phyloP scores from a whole-genome alignment of 176 grass and related monocot genomes.

The Chrysopogon serrulatus region DNA sequence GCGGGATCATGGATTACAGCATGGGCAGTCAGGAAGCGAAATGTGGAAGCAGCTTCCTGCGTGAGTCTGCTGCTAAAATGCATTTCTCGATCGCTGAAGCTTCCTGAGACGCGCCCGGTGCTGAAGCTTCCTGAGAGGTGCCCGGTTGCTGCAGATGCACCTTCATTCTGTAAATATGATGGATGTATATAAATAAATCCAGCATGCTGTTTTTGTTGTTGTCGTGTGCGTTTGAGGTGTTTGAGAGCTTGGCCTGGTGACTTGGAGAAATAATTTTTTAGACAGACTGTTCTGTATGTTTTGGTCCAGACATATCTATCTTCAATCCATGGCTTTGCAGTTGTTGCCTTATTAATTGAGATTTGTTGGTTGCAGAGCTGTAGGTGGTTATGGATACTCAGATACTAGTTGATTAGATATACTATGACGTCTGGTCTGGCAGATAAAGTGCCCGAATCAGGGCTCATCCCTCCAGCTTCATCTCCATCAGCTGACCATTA shows the following conservation, averaged over 20 bases:
- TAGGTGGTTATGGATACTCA: neutral
- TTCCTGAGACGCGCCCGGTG: conserved; percentile 25
- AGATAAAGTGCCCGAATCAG: neutral
- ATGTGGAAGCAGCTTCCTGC: conserved; percentile 65
- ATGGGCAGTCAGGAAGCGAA: conserved; percentile 47
- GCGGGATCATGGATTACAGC: conserved; percentile 36
- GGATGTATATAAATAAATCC: conserved; percentile 55
- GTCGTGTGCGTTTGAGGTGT: neutral
- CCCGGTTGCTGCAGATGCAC: neutral
- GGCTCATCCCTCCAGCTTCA: neutral
- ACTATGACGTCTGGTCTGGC: neutral
- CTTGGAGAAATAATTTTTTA: conserved; percentile 23
- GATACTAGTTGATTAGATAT: neutral
- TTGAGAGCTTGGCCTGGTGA: conserved; percentile 11
- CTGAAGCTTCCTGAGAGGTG: conserved; percentile 48
- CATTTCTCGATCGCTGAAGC: conserved; percentile 59
- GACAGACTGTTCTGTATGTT: conserved; percentile 24
- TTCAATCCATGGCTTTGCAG: neutral
- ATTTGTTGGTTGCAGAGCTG: neutral
- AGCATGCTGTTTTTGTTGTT: conserved; percentile 8
- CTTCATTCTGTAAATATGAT: conserved; percentile 30
- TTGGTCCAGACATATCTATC: conserved; percentile 20
- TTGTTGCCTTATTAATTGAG: neutral
- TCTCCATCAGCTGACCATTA: neutral
- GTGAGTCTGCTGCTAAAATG: conserved; percentile 40